A percentile compares a stretch with the other conserved stretches of the same genome.
phyloP scores from a whole-genome alignment of 192 early-diverging fungal species.

The Phlyctochytrium arcticum region DNA sequence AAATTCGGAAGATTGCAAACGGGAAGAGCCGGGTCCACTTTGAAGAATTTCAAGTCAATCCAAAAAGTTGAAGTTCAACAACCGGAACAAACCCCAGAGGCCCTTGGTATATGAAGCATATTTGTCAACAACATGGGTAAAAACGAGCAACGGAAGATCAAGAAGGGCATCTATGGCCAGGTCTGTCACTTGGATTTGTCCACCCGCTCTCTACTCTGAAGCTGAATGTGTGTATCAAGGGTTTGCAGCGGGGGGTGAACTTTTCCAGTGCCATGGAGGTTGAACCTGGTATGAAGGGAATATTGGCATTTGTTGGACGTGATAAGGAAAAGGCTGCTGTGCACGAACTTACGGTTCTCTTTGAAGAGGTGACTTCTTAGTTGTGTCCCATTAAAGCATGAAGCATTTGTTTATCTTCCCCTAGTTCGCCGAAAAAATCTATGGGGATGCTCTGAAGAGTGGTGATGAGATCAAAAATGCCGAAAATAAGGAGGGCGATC shows the following conservation, averaged over 20 bases:
- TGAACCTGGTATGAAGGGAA: conserved; percentile 40
- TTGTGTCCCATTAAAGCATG: neutral
- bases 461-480: neutral
- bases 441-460: neutral
- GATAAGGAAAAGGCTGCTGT: conserved; percentile 27
- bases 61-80: too few relatives aligned
- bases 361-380: conserved; percentile 27
- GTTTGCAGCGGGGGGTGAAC: neutral
- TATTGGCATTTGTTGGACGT: conserved; percentile 25
- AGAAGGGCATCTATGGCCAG: neutral
- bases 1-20: too few relatives aligned
- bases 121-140: too few relatives aligned
- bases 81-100: too few relatives aligned
- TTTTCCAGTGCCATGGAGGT: conserved; percentile 14
- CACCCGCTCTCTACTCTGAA: neutral
- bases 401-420: neutral
- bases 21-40: too few relatives aligned
- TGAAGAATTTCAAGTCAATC: too few relatives aligned
- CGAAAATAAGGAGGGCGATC: conserved; percentile 8
- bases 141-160: neutral
- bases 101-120: too few relatives aligned
- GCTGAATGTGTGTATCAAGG: neutral
- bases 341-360: conserved; percentile 23
- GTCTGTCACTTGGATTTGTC: neutral
- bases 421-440: conserved; percentile 29